These are phyloP conservation scores for Microbotryomycetes sp. DNA, from an alignment of 1,284 basidiomycete species.

Conservation along the genomic window DNA sequence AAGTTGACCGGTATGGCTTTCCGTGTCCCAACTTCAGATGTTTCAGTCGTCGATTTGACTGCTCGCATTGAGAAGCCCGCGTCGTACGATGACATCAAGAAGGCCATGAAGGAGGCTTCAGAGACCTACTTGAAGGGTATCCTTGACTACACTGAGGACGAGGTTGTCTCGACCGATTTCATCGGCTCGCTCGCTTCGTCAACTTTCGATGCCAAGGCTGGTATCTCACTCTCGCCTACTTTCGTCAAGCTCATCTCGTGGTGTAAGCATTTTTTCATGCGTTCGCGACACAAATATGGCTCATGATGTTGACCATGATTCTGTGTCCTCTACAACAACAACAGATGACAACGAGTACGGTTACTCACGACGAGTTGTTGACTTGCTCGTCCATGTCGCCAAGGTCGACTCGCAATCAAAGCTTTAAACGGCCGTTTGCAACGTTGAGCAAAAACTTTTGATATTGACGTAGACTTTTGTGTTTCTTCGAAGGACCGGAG, in stretches of 20 bases:
- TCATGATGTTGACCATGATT: not conserved
- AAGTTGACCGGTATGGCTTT: conserved; percentile 95
- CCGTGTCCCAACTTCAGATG: conserved; percentile 95
- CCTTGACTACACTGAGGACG: conserved; percentile 90
- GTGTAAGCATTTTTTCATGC: too few relatives aligned
- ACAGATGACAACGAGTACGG: conserved; percentile 50
- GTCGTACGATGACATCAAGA: conserved; percentile 88
- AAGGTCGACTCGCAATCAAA: conserved; percentile 21
- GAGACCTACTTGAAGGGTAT: conserved; percentile 68
- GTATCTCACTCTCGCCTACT: conserved; percentile 63
- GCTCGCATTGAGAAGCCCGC: conserved; percentile 83
- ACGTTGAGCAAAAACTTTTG: not conserved
- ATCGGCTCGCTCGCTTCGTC: conserved; percentile 56
- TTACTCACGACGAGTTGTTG: conserved; percentile 90
- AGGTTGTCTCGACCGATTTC: conserved; percentile 92
- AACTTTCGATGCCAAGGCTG: conserved; percentile 72
- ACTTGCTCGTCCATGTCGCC: conserved; percentile 69
- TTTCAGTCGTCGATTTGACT: conserved; percentile 97
- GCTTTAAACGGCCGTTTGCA: conserved; percentile 16
- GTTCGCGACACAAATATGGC: too few relatives aligned
- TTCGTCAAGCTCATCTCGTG: conserved; percentile 33
- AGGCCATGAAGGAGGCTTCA: conserved; percentile 73
- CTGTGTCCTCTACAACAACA: conserved; percentile 51
- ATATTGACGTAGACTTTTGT: too few relatives aligned
- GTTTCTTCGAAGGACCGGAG: too few relatives aligned